Base-by-base conservation (phyloP, 768 basidiomycete genomes). In the Macrolepiota albuminosa region DNA sequence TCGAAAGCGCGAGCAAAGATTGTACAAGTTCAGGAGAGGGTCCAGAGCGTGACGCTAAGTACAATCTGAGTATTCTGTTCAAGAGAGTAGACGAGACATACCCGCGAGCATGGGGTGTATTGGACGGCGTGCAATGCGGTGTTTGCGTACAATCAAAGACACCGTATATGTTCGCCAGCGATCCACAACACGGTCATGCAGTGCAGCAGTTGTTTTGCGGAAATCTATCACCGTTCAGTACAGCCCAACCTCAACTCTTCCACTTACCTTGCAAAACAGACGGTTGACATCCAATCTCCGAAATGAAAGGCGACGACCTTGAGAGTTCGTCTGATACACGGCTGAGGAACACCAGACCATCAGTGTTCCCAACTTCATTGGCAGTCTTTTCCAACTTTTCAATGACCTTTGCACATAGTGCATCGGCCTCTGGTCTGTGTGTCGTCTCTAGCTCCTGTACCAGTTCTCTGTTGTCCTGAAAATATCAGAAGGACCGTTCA, bases 21-120 rank as follows among this genome's bases (percentile, higher is more conserved):
- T 81, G 76, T 58, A 86, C 73, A 54, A 89, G 75, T 46, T 73
- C 69, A 51, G 81, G 69, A 39, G 88, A 88, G 50, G 85, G 83
- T 9, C 78, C 77, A 57, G 64, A 71, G 48, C 67, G 71, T 43
- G 58, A 46, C 18, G 33, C 63, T 60, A 29, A 56, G 39, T 16
- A 24, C 14, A n/a, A 47, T 21, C 24, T 65, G 31, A 63, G 48
- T 24, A 51, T 24, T 40, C 29, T 26, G 24, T 33, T 18, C 26
- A 4, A 16, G 29, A 26, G 10, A 53, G 24, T 39, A 24, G 9
- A 46, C 34, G 60, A 67, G 53, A 24, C 16, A 45, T 54, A 78
- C 78, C 61, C 61, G 58, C 46, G 59, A 64, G 62, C n/a, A 61
- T 59, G 29, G 64, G 56, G 5, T 63, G 62, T 24, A 61, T 63